A percentile compares a stretch with the other conserved stretches of the same genome.
Evolutionary conservation across 1,284 basidiomycete species (phyloP).

Genomic region (Pseudozyma tsukubaensis): DNA sequence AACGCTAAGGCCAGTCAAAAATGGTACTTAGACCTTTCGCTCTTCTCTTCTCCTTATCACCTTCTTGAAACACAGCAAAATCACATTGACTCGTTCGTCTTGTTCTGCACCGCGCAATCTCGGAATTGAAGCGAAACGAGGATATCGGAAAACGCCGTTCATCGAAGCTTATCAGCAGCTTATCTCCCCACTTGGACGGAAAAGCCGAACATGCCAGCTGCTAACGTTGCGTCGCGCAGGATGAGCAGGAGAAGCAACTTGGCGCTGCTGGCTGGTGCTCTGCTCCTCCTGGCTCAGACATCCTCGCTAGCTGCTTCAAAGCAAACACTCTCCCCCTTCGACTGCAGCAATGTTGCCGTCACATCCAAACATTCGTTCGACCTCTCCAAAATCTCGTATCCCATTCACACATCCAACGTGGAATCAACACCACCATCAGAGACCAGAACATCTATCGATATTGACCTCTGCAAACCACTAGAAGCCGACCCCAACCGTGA

Average conservation of each 20-base stretch:
- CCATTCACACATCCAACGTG: slow-evolving; percentile 40
- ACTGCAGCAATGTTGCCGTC: slow-evolving; percentile 40
- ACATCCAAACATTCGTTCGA: slow-evolving; percentile 42
- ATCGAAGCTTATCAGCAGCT: too few species aligned
- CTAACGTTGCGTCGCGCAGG: slow-evolving; percentile 4
- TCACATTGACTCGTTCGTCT: background rate
- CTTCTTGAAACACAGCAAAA: background rate
- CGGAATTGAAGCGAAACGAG: too few species aligned
- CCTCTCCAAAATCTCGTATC: slow-evolving; percentile 45
- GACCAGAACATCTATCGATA: slow-evolving; percentile 44
- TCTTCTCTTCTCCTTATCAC: background rate
- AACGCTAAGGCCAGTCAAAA: slow-evolving; percentile 3
- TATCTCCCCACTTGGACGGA: slow-evolving; percentile 9
- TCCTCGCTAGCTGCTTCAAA: slow-evolving; percentile 18
- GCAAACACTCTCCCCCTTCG: slow-evolving; percentile 45
- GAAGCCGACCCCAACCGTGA: slow-evolving; percentile 25
- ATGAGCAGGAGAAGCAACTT: slow-evolving; percentile 4
- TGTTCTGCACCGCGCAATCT: too few species aligned
- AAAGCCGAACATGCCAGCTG: slow-evolving; percentile 11
- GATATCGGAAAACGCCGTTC: too few species aligned
- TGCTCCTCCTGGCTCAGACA: slow-evolving; percentile 19
- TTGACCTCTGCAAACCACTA: slow-evolving; percentile 50
- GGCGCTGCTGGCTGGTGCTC: slow-evolving; percentile 14
- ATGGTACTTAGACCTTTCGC: background rate
- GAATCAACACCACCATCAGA: slow-evolving; percentile 48